phyloP scores from a whole-genome alignment of 1,139 yeast species.

The Hemisphaericaspora xylanilytica region DNA sequence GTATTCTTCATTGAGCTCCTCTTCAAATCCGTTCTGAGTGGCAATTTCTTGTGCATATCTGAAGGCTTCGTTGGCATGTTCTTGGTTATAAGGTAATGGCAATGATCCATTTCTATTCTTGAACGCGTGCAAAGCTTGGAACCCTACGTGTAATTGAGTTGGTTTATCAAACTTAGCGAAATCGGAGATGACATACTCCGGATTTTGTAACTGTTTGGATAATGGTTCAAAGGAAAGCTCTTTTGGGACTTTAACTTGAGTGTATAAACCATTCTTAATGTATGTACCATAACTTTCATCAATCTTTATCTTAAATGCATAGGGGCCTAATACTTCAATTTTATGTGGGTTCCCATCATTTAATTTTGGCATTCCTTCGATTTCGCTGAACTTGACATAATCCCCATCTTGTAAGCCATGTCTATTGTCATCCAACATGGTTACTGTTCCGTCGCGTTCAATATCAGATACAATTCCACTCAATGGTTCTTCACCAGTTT shows the following conservation, averaged over 20 bases:
- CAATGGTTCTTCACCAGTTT: conserved; percentile 89
- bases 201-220: conserved; percentile 61
- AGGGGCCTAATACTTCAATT: conserved; percentile 89
- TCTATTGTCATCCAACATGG: conserved; percentile 87
- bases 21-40: conserved; percentile 55
- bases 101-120: conserved; percentile 59
- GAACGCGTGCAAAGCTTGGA: conserved; percentile 84
- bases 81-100: conserved; percentile 75
- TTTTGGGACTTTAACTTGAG: conserved; percentile 85
- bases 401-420: conserved; percentile 95
- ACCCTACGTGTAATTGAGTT: conserved; percentile 83
- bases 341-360: conserved; percentile 73
- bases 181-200: conserved; percentile 80
- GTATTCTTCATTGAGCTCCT: conserved; percentile 60
- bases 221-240: conserved; percentile 63
- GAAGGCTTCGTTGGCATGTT: conserved; percentile 70
- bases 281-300: conserved; percentile 60
- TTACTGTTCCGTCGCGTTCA: conserved; percentile 85
- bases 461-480: conserved; percentile 86
- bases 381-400: conserved; percentile 83
- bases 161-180: conserved; percentile 94
- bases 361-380: conserved; percentile 66
- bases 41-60: conserved; percentile 61
- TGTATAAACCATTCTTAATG: conserved; percentile 81
- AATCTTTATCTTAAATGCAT: conserved; percentile 73